Evolutionary conservation across 2,329 filamentous ascomycete genomes (phyloP).

Genomic region (Nemania serpens): DNA sequence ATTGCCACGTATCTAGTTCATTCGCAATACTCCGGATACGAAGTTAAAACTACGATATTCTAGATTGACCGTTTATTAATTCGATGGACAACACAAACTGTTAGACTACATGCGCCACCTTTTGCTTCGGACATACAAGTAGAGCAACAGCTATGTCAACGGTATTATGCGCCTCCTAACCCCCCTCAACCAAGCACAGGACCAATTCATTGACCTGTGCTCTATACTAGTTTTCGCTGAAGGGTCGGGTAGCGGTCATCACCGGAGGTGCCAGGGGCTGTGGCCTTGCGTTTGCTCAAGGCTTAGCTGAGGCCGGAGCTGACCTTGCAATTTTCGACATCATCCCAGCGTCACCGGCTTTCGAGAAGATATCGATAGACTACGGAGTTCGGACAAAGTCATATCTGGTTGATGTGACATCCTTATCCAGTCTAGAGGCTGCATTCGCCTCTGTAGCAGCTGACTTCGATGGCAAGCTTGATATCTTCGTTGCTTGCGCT

Average conservation of each 20-base stretch:
- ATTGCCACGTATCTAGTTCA: background rate
- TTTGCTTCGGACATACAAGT: background rate
- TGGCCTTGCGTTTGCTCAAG: constrained; percentile 51
- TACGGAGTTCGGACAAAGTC: constrained; percentile 48
- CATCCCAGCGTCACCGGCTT: constrained; percentile 45
- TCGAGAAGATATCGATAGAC: constrained; percentile 47
- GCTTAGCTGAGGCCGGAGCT: constrained; percentile 52
- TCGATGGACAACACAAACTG: no score
- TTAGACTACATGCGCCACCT: no score
- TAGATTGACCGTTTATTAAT: background rate
- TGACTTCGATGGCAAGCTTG: constrained; percentile 22
- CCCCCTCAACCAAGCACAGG: background rate
- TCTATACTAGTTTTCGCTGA: constrained; percentile 50
- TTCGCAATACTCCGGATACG: background rate
- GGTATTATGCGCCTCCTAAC: background rate
- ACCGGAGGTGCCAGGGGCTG: constrained; percentile 53
- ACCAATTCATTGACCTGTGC: background rate
- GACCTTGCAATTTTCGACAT: constrained; percentile 54
- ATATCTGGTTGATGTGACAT: constrained; percentile 49
- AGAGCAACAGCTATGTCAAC: background rate
- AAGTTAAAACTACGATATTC: background rate
- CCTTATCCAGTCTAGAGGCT: constrained; percentile 35
- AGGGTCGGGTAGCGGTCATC: constrained; percentile 51
- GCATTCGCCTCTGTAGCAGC: constrained; percentile 37
- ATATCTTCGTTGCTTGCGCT: constrained; percentile 41